phyloP scores from a whole-genome alignment of 768 basidiomycete species.

The Russula dissimulans region DNA sequence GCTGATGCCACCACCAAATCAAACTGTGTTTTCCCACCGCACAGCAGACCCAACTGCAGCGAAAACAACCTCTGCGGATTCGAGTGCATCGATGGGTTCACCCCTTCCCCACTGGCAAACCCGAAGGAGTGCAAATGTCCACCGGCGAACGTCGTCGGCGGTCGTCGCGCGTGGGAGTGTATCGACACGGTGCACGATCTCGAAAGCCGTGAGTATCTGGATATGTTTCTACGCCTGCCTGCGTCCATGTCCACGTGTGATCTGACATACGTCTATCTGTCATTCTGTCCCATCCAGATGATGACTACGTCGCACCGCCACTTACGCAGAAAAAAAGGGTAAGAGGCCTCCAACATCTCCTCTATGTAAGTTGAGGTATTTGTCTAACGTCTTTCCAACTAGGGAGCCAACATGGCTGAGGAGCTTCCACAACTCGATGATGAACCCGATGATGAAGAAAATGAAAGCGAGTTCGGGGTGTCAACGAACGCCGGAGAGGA shows the following conservation, averaged over 20 bases:
- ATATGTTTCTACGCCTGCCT: too few species aligned
- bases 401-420: too few species aligned
- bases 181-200: conserved; percentile 38
- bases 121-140: conserved; percentile 37
- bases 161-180: conserved; percentile 39
- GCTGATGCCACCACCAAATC: conserved; percentile 17
- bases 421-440: too few species aligned
- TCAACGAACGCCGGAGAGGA: too few species aligned
- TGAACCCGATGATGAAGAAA: too few species aligned
- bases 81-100: conserved; percentile 38
- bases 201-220: conserved; percentile 48
- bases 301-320: too few species aligned
- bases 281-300: neutral
- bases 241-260: too few species aligned
- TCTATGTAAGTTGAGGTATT: too few species aligned
- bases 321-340: too few species aligned
- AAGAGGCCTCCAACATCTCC: too few species aligned
- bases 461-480: too few species aligned
- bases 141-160: conserved; percentile 30
- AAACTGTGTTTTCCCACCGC: conserved; percentile 34
- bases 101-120: conserved; percentile 22
- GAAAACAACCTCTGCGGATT: conserved; percentile 36
- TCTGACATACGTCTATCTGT: neutral
- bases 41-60: conserved; percentile 32
- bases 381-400: too few species aligned